Evolutionary conservation across 306 rosid species (phyloP), one percentile per base, ranked within the genome.

Genomic region (Gynostemma pentaphyllum): DNA sequence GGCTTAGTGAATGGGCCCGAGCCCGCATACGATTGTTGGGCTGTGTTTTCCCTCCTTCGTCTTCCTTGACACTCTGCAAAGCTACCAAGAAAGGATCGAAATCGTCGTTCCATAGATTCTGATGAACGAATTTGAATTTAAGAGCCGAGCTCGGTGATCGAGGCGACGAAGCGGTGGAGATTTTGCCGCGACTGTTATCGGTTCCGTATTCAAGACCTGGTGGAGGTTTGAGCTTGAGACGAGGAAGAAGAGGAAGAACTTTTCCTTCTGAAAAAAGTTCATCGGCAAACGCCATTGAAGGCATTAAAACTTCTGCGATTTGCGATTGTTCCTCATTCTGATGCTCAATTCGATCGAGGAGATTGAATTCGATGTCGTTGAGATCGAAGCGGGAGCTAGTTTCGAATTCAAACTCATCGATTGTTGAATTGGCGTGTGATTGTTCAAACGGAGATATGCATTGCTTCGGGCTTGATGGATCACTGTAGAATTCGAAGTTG

Each of bases 61-160:
- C 86, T 45, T 66, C 77, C 77, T 12, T 87, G 12, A 85, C 92
- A 52, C 71, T 74, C 78, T 88, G 75, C 55, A 88, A 42, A 27
- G 90, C 95, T 64, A 46, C 94, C 85, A 29, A 69, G 83, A 86
- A 92, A 0, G 98, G 98, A 79, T 92, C 98, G 73, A 82, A 84
- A 47, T 80, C 90, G 75, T 92, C 95, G 11, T 84, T 82, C 94
- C 90, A 79, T 21, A 21, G 32, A 67, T 77, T 69, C 34, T 14
- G 69, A 1, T 68, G 59, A 0, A 69, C 59, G 56, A 92, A 72
- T 0, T 75, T 82, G 28, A 68, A 67, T 72, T 72, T 71, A 13
- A 77, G 71, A 22, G 46, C 34, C 12, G 69, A 83, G 19, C 72
- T 66, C 0, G 82, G 79, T 1, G 95, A 85, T 70, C 81, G 69